These are phyloP conservation scores for Wickerhamiella occidentalis DNA, from an alignment of 805 yeast genomes.

Conservation along the genomic window DNA sequence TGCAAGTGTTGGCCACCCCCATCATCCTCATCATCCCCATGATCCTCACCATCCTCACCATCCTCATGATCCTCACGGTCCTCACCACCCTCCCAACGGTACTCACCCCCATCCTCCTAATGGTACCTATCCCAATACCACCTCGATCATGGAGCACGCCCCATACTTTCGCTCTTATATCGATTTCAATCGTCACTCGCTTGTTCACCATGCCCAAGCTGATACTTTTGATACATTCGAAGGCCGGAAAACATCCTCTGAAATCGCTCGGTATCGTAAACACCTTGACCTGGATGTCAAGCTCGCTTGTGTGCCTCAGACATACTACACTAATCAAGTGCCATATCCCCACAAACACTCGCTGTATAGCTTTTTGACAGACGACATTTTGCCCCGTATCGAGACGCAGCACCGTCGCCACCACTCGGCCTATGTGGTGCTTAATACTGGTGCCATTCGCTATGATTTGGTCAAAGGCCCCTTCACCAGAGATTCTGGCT, in stretches of 20 bases:
- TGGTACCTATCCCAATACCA: neutral
- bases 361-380: constrained; percentile 47
- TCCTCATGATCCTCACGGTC: constrained; percentile 1
- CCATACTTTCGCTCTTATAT: constrained; percentile 52
- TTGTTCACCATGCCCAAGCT: constrained; percentile 40
- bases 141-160: constrained; percentile 6
- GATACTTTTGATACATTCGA: constrained; percentile 38
- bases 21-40: constrained; percentile 3
- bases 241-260: constrained; percentile 39
- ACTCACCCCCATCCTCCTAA: constrained; percentile 3
- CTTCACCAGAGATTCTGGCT: constrained; percentile 66
- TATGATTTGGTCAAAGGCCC: constrained; percentile 78
- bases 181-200: constrained; percentile 66
- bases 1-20: constrained; percentile 38
- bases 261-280: constrained; percentile 35
- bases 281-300: constrained; percentile 41
- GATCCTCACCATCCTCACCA: constrained; percentile 6
- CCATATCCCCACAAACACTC: constrained; percentile 47
- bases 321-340: constrained; percentile 54
- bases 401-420: constrained; percentile 19
- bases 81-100: constrained; percentile 2
- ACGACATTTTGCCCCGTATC: constrained; percentile 40
- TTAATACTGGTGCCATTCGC: constrained; percentile 78
- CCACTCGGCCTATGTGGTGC: constrained; percentile 40
- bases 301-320: constrained; percentile 53